Percentiles rank a stretch among this genome's conserved stretches.
Conservation (phyloP, 805 yeast genomes). For the Scheffersomyces ergatensis region DNA sequence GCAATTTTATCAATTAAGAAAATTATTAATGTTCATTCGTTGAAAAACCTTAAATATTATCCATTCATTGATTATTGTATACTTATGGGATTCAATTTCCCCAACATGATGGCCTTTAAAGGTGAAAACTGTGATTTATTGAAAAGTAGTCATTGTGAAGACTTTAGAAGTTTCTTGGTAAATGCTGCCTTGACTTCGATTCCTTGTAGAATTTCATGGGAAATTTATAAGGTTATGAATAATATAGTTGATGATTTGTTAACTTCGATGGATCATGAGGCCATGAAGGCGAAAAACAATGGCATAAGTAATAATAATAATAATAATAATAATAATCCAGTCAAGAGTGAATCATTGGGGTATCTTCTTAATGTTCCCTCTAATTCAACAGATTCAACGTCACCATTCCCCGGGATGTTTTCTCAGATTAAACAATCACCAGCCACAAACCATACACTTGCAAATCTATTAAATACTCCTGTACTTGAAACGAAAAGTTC, state of each 20-base stretch:
- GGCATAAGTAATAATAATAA: too few relatives aligned
- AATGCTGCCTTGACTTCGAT: constrained; percentile 7
- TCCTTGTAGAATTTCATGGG: constrained; percentile 16
- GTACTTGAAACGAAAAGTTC: neutral
- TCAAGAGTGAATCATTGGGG: neutral
- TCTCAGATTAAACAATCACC: constrained; percentile 6
- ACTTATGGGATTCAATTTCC: constrained; percentile 14
- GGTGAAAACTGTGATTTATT: constrained; percentile 5
- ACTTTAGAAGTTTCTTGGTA: constrained; percentile 7
- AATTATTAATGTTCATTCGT: constrained; percentile 6
- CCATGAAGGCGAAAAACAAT: neutral
- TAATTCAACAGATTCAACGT: neutral
- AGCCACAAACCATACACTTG: constrained; percentile 2
- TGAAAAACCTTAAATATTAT: constrained; percentile 7
- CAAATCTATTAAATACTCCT: constrained; percentile 9
- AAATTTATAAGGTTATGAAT: constrained; percentile 13
- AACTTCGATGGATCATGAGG: neutral
- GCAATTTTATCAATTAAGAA: constrained; percentile 10
- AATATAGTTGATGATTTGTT: constrained; percentile 1
- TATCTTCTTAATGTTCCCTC: neutral
- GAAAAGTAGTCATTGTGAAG: constrained; percentile 5
- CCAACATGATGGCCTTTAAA: constrained; percentile 13
- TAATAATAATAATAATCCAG: neutral
- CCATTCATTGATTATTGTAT: constrained; percentile 16
- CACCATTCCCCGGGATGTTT: constrained; percentile 1